Percentiles rank a stretch among this genome's conserved stretches.
phyloP scores from a whole-genome alignment of 116 monocot species.

The Cymodocea nodosa region DNA sequence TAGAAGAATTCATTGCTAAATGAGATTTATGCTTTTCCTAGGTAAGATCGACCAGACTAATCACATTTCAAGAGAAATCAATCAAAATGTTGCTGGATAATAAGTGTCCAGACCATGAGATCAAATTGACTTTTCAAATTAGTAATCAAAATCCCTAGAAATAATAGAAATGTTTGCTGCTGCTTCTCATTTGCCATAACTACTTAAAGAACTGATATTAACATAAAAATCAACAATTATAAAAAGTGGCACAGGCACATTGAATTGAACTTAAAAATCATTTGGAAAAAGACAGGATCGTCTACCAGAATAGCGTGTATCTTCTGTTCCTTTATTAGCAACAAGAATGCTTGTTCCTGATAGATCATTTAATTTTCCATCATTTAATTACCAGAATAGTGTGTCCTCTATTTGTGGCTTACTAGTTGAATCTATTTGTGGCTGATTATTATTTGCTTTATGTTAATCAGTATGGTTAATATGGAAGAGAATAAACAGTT shows the following conservation, averaged over 20 bases:
- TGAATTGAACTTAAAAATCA: neutral
- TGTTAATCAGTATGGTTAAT: too few relatives aligned
- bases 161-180: constrained; percentile 15
- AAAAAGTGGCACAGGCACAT: neutral
- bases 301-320: constrained; percentile 21
- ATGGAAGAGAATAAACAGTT: neutral
- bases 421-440: constrained; percentile 18
- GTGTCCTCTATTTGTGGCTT: constrained; percentile 26
- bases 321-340: constrained; percentile 17
- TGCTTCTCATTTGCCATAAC: constrained; percentile 21
- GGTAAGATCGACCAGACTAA: too few relatives aligned
- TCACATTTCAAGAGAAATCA: too few relatives aligned
- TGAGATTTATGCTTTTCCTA: too few relatives aligned
- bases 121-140: too few relatives aligned
- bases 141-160: too few relatives aligned
- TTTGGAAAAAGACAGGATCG: constrained; percentile 1
- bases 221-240: neutral
- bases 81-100: too few relatives aligned
- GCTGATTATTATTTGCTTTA: too few relatives aligned
- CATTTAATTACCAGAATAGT: neutral
- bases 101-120: too few relatives aligned
- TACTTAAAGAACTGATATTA: constrained; percentile 9
- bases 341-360: constrained; percentile 16
- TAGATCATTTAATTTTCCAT: constrained; percentile 14
- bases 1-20: too few relatives aligned